Percentiles rank a stretch among this genome's conserved stretches.
These are phyloP conservation scores for Physcomitrellopsis africana DNA, from an alignment of 225 moss, liverwort and hornwort genomes.

Conservation along the genomic window DNA sequence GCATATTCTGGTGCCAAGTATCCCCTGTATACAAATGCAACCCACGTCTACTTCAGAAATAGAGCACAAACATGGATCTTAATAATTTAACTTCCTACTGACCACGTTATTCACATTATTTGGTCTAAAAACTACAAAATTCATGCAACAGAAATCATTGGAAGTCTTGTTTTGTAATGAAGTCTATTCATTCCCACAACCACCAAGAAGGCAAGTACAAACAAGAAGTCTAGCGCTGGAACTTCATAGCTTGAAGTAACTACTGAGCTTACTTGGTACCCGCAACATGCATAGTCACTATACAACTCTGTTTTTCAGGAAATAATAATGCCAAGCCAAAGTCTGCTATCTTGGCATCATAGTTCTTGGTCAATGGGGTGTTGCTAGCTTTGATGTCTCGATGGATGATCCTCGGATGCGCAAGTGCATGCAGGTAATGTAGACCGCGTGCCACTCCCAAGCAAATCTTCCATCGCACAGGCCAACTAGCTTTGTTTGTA, in stretches of 20 bases:
- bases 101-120: too few species aligned
- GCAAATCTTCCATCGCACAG: slow-evolving; percentile 29
- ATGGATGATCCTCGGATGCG: slow-evolving; percentile 46
- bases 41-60: background rate
- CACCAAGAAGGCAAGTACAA: background rate
- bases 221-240: background rate
- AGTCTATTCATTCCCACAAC: background rate
- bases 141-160: too few species aligned
- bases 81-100: background rate
- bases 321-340: slow-evolving; percentile 47
- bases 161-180: too few species aligned
- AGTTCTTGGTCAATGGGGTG: slow-evolving; percentile 40
- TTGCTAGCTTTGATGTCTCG: too few species aligned
- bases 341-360: slow-evolving; percentile 49
- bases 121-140: too few species aligned
- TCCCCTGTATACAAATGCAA: slow-evolving; percentile 8
- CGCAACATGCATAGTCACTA: slow-evolving; percentile 33
- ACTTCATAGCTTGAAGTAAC: background rate
- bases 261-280: slow-evolving; percentile 33
- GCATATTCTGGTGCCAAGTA: slow-evolving; percentile 30
- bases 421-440: slow-evolving; percentile 42
- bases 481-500: slow-evolving; percentile 11
- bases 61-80: background rate
- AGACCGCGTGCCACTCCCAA: slow-evolving; percentile 37
- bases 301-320: slow-evolving; percentile 36